Percentiles rank a stretch among this genome's conserved stretches.
Conservation (phyloP, 139 green algal species). For the Coelastrella sp. region DNA sequence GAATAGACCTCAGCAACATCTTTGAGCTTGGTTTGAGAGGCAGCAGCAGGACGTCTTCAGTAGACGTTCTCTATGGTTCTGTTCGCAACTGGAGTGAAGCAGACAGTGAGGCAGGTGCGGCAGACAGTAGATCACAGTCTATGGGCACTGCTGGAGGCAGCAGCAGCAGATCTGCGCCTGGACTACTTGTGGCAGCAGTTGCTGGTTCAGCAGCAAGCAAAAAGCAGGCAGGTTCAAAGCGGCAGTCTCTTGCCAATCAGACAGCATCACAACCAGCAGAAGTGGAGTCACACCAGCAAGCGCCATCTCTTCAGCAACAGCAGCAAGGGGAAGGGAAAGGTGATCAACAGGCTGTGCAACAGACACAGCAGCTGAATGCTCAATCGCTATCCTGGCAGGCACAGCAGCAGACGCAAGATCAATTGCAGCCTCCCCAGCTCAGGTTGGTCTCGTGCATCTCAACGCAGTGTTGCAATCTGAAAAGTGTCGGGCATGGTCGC, state of each 20-base stretch:
- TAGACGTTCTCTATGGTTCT: slow-evolving; percentile 54
- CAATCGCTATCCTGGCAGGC: no score
- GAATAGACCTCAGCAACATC: slow-evolving; percentile 56
- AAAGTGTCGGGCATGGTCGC: no score
- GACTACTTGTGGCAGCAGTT: neutral
- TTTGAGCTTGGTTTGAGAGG: slow-evolving; percentile 58
- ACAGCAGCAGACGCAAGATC: no score
- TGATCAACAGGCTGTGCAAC: neutral
- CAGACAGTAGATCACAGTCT: neutral
- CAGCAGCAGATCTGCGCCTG: slow-evolving; percentile 1
- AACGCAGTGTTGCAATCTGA: no score
- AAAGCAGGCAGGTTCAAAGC: neutral
- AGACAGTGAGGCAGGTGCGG: slow-evolving; percentile 9
- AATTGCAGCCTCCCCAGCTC: no score
- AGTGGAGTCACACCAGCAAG: neutral
- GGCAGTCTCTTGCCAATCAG: neutral
- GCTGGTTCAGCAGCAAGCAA: slow-evolving; percentile 7
- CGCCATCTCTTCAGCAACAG: slow-evolving; percentile 5
- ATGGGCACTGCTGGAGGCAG: neutral
- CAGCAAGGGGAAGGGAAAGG: neutral
- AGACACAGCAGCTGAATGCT: no score
- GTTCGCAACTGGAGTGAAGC: slow-evolving; percentile 17
- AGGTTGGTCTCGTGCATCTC: no score
- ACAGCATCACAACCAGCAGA: slow-evolving; percentile 1
- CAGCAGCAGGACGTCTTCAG: slow-evolving; percentile 50